Evolutionary conservation across 108 stramenopile genomes (phyloP).

Genomic region (Pseudonitzschia delicatissima): DNA sequence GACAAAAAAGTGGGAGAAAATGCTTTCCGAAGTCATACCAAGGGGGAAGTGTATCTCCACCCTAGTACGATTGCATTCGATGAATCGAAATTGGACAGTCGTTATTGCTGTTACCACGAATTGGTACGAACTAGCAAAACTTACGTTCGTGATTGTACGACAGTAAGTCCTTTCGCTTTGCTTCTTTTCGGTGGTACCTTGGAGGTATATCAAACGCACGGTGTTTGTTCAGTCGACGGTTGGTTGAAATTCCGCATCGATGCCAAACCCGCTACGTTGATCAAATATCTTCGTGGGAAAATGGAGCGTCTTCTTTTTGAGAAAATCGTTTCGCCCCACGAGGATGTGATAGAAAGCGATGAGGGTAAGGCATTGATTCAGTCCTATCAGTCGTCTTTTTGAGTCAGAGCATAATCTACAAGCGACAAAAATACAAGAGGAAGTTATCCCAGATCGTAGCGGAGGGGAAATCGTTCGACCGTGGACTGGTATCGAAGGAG

Average conservation of each 20-base stretch:
- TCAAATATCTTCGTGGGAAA: conserved; percentile 58
- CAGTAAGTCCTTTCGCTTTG: conserved; percentile 57
- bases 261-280: conserved; percentile 66
- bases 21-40: conserved; percentile 50
- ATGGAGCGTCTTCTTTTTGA: conserved; percentile 61
- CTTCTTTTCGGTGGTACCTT: conserved; percentile 71
- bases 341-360: conserved; percentile 38
- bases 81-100: conserved; percentile 48
- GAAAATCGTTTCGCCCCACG: conserved; percentile 61
- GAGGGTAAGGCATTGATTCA: conserved; percentile 58
- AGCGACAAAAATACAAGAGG: neutral
- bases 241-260: conserved; percentile 63
- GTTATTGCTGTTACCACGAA: conserved; percentile 76
- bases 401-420: conserved; percentile 20
- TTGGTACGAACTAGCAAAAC: conserved; percentile 75
- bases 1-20: conserved; percentile 55
- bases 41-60: conserved; percentile 66
- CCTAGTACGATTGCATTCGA: conserved; percentile 64
- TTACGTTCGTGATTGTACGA: conserved; percentile 64
- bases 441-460: conserved; percentile 12
- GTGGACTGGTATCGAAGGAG: conserved; percentile 33
- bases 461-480: conserved; percentile 43
- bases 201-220: conserved; percentile 55
- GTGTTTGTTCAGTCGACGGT: conserved; percentile 59
- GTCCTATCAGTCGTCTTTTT: conserved; percentile 47